phyloP scores from a whole-genome alignment of 176 grass and related monocot genomes.

The Alloteropsis semialata region DNA sequence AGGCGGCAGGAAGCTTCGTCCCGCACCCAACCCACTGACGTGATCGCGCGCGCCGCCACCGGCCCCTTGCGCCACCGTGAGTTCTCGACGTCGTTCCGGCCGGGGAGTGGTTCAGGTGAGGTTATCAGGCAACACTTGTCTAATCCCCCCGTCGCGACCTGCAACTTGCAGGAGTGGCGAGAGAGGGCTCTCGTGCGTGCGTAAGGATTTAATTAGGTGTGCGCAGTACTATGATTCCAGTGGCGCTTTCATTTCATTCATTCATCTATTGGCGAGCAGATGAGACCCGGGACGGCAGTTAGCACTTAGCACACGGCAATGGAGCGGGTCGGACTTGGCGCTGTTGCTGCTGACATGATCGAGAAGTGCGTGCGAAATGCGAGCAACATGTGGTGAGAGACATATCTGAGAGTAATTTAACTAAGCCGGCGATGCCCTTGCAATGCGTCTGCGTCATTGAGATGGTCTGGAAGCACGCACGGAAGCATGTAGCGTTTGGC shows the following conservation, averaged over 20 bases:
- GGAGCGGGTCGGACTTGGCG: background rate
- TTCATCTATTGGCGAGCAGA: background rate
- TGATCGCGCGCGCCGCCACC: background rate
- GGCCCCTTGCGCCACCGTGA: background rate
- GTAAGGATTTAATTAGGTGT: too few relatives aligned
- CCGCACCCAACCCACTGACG: conserved; percentile 2
- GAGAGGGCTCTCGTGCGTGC: background rate
- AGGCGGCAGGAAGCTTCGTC: conserved; percentile 45
- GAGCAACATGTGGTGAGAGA: background rate
- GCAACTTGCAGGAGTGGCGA: background rate
- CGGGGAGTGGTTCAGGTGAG: conserved; percentile 28
- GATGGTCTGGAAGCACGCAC: too few relatives aligned
- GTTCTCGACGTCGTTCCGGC: background rate
- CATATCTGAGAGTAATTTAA: background rate
- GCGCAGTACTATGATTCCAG: background rate
- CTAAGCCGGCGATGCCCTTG: background rate
- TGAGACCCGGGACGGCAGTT: background rate
- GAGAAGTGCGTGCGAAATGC: background rate
- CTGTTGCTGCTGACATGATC: background rate
- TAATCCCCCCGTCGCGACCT: background rate
- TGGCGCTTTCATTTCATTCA: background rate
- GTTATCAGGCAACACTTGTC: background rate
- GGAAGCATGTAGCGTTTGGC: too few relatives aligned
- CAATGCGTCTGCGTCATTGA: too few relatives aligned
- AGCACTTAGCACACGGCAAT: too few relatives aligned